Evolutionary conservation across 495 filamentous ascomycete genomes (phyloP).

Genomic region (Neurospora sp.): DNA sequence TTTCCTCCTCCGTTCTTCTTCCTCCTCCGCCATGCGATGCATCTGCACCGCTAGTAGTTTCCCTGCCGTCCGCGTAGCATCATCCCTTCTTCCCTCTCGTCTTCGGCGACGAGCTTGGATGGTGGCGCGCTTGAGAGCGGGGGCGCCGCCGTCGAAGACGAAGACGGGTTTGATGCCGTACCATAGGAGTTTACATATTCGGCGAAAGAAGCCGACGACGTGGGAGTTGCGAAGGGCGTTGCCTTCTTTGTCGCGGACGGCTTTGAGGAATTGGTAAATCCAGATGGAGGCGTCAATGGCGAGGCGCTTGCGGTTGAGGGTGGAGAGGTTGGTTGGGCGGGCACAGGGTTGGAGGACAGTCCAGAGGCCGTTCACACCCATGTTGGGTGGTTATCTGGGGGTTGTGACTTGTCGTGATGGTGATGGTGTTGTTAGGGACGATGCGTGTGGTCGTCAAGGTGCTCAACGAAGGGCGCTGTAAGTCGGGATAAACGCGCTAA

Average conservation of each 20-base stretch:
- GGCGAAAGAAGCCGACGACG: constrained; percentile 92
- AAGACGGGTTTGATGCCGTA: constrained; percentile 96
- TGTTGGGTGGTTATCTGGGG: constrained; percentile 24
- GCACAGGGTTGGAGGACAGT: constrained; percentile 87
- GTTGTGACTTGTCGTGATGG: neutral
- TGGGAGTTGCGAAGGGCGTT: constrained; percentile 93
- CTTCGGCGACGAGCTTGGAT: constrained; percentile 67
- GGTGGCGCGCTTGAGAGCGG: constrained; percentile 82
- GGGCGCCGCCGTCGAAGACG: constrained; percentile 95
- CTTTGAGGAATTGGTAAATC: constrained; percentile 99
- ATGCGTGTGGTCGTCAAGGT: neutral
- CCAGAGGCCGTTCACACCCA: constrained; percentile 99
- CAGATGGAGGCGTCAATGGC: constrained; percentile 97
- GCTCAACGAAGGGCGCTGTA: neutral
- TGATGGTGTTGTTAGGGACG: neutral
- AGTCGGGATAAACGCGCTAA: neutral
- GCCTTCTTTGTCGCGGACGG: constrained; percentile 95
- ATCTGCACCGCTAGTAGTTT: constrained; percentile 88
- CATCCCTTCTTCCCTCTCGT: constrained; percentile 81
- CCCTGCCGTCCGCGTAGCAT: constrained; percentile 83
- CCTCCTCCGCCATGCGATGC: constrained; percentile 78
- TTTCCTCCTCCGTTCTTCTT: constrained; percentile 53
- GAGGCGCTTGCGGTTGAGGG: constrained; percentile 86
- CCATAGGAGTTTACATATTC: constrained; percentile 94
- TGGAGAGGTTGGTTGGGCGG: constrained; percentile 83